phyloP scores from a whole-genome alignment of 129 eudicot species.

The Mikania micrantha region DNA sequence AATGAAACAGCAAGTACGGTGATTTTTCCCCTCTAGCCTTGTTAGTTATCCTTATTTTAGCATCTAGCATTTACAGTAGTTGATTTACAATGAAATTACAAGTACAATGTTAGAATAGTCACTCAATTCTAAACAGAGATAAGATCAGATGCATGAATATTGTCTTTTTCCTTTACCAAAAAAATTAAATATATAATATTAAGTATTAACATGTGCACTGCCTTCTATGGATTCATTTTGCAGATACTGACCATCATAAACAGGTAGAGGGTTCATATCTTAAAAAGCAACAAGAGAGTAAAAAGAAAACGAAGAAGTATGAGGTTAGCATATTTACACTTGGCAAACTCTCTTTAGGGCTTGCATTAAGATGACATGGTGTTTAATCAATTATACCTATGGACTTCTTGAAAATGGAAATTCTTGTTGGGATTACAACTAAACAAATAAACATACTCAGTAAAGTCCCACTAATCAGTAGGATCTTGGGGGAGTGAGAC shows the following conservation, averaged over 20 bases:
- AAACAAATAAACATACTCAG: no score
- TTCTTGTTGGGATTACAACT: constrained; percentile 3
- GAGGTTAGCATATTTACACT: constrained; percentile 37
- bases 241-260: constrained; percentile 41
- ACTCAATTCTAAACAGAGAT: neutral
- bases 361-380: neutral
- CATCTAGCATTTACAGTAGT: constrained; percentile 16
- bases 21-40: neutral
- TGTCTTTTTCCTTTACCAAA: constrained; percentile 6
- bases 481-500: no score
- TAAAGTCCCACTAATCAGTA: no score
- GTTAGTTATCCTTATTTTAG: neutral
- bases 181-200: no score
- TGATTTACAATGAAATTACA: neutral
- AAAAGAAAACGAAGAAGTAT: constrained; percentile 49
- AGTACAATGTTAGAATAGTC: neutral
- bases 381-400: neutral
- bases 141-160: constrained; percentile 8
- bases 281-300: constrained; percentile 61
- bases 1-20: neutral
- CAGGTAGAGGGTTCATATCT: constrained; percentile 60
- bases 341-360: neutral
- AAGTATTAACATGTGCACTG: constrained; percentile 1
- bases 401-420: neutral
- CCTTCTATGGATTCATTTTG: constrained; percentile 10